phyloP scores from a whole-genome alignment of 805 yeast species.

The Brettanomyces bruxellensis region DNA sequence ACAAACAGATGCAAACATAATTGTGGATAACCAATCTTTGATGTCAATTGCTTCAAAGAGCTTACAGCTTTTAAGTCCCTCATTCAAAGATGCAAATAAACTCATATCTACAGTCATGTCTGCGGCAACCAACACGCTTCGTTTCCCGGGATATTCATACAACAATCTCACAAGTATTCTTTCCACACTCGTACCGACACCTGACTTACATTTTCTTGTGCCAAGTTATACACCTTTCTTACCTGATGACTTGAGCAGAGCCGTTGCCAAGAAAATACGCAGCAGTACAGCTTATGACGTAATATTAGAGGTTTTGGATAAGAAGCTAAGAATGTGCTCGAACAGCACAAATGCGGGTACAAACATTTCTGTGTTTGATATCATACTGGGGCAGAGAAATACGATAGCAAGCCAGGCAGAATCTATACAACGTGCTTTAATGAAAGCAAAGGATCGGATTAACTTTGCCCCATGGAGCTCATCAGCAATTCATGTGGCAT shows the following conservation, averaged over 20 bases:
- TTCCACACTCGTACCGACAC: constrained; percentile 78
- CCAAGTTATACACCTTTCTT: constrained; percentile 77
- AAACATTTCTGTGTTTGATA: constrained; percentile 61
- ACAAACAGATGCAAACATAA: constrained; percentile 78
- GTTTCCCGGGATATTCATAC: constrained; percentile 90
- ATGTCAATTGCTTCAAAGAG: constrained; percentile 59
- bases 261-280: constrained; percentile 46
- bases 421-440: constrained; percentile 49
- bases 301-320: constrained; percentile 71
- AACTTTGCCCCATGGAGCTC: constrained; percentile 84
- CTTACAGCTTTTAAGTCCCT: constrained; percentile 47
- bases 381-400: constrained; percentile 48
- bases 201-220: constrained; percentile 65
- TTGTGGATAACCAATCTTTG: constrained; percentile 84
- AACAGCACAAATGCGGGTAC: constrained; percentile 25
- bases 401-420: constrained; percentile 47
- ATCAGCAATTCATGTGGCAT: constrained; percentile 67
- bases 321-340: constrained; percentile 62
- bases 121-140: constrained; percentile 73
- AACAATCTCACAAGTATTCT: constrained; percentile 75
- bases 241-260: constrained; percentile 47
- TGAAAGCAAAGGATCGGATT: constrained; percentile 56
- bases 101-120: constrained; percentile 80
- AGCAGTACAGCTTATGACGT: constrained; percentile 79
- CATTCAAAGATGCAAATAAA: constrained; percentile 75